phyloP scores from a whole-genome alignment of 1,284 basidiomycete genomes.

The Termitomyces sp. region DNA sequence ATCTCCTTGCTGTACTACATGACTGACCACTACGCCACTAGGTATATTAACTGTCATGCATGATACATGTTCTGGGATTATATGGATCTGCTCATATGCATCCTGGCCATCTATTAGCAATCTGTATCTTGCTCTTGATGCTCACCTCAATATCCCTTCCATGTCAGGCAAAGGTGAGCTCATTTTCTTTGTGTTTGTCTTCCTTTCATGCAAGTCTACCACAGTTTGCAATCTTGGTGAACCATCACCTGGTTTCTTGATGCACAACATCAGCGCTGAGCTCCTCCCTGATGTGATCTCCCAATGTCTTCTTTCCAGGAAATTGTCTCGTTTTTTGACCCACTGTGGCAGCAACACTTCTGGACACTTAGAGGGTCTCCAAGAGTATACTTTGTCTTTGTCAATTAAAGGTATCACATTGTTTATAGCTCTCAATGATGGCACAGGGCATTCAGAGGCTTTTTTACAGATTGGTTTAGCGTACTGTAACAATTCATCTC shows the following conservation, averaged over 20 bases:
- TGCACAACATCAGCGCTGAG: conserved; percentile 27
- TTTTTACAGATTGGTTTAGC: conserved; percentile 21
- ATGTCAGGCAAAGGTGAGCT: conserved; percentile 13
- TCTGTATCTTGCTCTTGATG: neutral
- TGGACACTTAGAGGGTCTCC: conserved; percentile 15
- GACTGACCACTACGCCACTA: too few species aligned
- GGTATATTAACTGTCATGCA: too few species aligned
- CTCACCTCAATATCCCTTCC: neutral
- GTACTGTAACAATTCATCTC: neutral
- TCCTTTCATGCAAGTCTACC: conserved; percentile 25
- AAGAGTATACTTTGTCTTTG: conserved; percentile 25
- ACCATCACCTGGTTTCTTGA: conserved; percentile 21
- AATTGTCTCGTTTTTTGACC: conserved; percentile 25
- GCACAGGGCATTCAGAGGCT: conserved; percentile 23
- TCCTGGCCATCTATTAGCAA: neutral
- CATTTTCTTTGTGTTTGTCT: conserved; percentile 29
- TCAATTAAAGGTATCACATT: conserved; percentile 36
- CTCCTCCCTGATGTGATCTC: conserved; percentile 22
- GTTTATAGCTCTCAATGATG: conserved; percentile 32
- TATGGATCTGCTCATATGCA: too few species aligned
- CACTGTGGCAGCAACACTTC: conserved; percentile 16
- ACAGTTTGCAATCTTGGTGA: conserved; percentile 22
- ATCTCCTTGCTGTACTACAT: too few species aligned
- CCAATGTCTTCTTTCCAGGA: conserved; percentile 28
- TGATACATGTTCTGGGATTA: too few species aligned